These are phyloP conservation scores for Pseudozyma hubeiensis DNA, from an alignment of 1,284 basidiomycete species.

Conservation along the genomic window DNA sequence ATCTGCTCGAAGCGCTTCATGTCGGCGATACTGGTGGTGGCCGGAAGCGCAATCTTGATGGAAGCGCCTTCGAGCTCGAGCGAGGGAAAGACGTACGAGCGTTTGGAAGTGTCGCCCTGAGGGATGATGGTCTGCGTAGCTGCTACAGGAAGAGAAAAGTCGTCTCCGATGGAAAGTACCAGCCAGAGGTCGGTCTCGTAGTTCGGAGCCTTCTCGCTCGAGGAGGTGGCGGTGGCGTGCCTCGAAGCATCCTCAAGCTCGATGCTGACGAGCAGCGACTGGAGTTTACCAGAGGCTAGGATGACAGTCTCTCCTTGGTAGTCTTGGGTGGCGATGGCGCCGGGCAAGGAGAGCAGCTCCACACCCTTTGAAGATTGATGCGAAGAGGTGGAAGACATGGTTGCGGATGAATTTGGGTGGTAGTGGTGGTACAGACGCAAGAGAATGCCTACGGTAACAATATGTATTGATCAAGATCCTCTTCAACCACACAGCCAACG, in stretches of 20 bases:
- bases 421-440: neutral
- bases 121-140: slow-evolving; percentile 48
- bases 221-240: neutral
- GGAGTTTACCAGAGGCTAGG: slow-evolving; percentile 39
- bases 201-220: slow-evolving; percentile 11
- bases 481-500: too few relatives aligned
- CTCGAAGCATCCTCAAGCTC: slow-evolving; percentile 28
- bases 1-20: slow-evolving; percentile 49
- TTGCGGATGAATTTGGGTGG: neutral
- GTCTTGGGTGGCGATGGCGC: slow-evolving; percentile 44
- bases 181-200: slow-evolving; percentile 54
- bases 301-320: slow-evolving; percentile 48
- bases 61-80: slow-evolving; percentile 52
- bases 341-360: slow-evolving; percentile 36
- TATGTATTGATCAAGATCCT: too few relatives aligned
- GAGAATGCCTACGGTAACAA: too few relatives aligned
- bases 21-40: slow-evolving; percentile 16
- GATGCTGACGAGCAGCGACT: slow-evolving; percentile 48
- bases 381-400: slow-evolving; percentile 12
- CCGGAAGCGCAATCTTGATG: slow-evolving; percentile 39
- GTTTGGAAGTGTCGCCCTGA: slow-evolving; percentile 13
- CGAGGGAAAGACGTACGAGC: slow-evolving; percentile 48
- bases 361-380: slow-evolving; percentile 38
- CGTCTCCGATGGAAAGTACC: slow-evolving; percentile 46
- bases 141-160: slow-evolving; percentile 46